phyloP scores from a whole-genome alignment of 2,329 filamentous ascomycete genomes.

The Penicillium sp. region DNA sequence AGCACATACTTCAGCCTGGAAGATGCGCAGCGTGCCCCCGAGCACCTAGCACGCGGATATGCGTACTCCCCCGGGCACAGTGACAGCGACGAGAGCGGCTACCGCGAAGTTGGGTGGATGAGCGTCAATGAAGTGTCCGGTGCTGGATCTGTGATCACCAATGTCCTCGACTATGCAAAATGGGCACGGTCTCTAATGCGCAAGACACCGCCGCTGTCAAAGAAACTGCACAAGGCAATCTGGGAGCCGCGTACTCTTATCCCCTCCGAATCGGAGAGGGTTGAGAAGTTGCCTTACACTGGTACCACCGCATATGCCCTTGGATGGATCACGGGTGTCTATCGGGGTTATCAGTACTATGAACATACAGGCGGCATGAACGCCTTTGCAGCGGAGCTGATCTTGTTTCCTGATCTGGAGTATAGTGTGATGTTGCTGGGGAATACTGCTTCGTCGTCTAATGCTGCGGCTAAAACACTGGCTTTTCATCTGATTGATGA shows the following conservation, averaged over 20 bases:
- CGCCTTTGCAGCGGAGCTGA: slow-evolving; percentile 43
- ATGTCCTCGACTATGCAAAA: slow-evolving; percentile 40
- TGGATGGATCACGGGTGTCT: slow-evolving; percentile 19
- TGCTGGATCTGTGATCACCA: slow-evolving; percentile 28
- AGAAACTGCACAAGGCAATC: slow-evolving; percentile 2
- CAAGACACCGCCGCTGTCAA: slow-evolving; percentile 29
- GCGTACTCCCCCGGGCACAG: slow-evolving; percentile 10
- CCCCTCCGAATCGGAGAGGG: slow-evolving; percentile 3
- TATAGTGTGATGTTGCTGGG: slow-evolving; percentile 43
- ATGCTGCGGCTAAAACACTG: slow-evolving; percentile 14
- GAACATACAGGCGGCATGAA: slow-evolving; percentile 40
- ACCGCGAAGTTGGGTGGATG: slow-evolving; percentile 9
- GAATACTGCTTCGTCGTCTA: slow-evolving; percentile 44
- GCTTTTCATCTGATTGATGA: slow-evolving; percentile 11
- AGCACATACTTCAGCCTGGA: slow-evolving; percentile 33
- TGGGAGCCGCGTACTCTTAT: slow-evolving; percentile 9
- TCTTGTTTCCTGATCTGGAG: slow-evolving; percentile 42
- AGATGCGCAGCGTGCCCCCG: slow-evolving; percentile 26
- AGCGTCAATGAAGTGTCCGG: slow-evolving; percentile 6
- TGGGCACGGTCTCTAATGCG: slow-evolving; percentile 50
- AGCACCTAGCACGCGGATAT: slow-evolving; percentile 25
- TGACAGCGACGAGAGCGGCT: slow-evolving; percentile 2
- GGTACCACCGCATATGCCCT: slow-evolving; percentile 13
- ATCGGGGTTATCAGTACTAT: slow-evolving; percentile 33
- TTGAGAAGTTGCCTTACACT: slow-evolving; percentile 8